These are phyloP conservation scores for Pseudogymnoascus sp. DNA, from an alignment of 2,329 filamentous ascomycete species.

Conservation along the genomic window DNA sequence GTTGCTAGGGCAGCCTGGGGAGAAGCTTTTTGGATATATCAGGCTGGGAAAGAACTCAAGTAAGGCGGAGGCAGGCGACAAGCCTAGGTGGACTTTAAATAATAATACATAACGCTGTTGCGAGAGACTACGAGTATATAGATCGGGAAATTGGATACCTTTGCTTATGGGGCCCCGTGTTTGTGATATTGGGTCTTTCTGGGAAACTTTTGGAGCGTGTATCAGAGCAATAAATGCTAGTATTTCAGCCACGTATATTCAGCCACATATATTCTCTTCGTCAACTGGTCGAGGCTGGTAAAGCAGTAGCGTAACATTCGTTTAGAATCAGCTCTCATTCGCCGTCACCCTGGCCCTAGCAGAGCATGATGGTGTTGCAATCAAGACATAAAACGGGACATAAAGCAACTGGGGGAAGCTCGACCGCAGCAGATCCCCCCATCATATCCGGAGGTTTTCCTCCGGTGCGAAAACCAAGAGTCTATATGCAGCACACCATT, in stretches of 20 bases:
- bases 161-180: not conserved
- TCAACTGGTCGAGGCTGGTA: not conserved
- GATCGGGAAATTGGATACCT: not conserved
- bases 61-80: not conserved
- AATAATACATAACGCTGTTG: not conserved
- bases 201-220: not conserved
- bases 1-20: not conserved
- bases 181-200: not conserved
- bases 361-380: not conserved
- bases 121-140: not conserved
- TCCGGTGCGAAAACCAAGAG: not conserved
- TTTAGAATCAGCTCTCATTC: not conserved
- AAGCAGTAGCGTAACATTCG: not conserved
- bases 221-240: not conserved
- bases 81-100: not conserved
- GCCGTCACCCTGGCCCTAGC: not conserved
- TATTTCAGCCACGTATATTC: not conserved
- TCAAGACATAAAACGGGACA: not conserved
- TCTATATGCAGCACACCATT: not conserved
- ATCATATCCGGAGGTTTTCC: not conserved
- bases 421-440: not conserved
- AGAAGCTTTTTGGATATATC: not conserved
- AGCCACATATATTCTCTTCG: not conserved
- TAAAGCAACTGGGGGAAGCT: not conserved
- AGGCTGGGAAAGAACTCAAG: not conserved